Base-by-base conservation (phyloP, 352 stramenopile species). In the Phytophthora fragariaefolia region DNA sequence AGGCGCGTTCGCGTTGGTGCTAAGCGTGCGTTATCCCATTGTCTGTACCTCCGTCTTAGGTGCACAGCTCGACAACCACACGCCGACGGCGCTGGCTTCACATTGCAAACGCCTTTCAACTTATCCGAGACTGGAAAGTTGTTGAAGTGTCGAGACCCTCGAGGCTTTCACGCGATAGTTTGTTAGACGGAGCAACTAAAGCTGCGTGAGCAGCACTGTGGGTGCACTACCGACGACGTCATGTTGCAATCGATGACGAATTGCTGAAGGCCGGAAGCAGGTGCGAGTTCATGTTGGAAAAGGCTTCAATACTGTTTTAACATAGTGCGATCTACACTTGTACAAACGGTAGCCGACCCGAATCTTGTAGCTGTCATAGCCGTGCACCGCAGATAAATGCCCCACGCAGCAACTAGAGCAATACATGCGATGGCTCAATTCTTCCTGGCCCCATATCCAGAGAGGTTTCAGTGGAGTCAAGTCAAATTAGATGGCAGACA, bases 381-480 rank as follows among this genome's bases (percentile, higher is more conserved):
- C n/a, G n/a, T n/a, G n/a, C n/a, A n/a, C n/a, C n/a, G n/a, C 36
- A 45, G 10, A 45, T 12, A 5, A 45, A 22, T 9, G 36, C 36
- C 12, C 36, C 12, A 12, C 36, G 17, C 17, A 45, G 6, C 32
- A 40, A 40, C 12, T 5, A n/a, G 2, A 17, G 32, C n/a, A n/a
- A n/a, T n/a, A n/a, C n/a, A n/a, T 36, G 40, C 40, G 40, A 48
- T 48, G 40, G n/a, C 17, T 45, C 23, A 22, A 15, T 4, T 20
- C 27, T 2, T 38, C 15, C n/a, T 60, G 15, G 36, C 53, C 24
- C 42, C 18, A 42, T 8, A 49, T 36, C 48, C 13, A 38, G 22
- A 55, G 24, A 34, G 34, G 45, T 65, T 58, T 65, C 32, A 63
- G 13, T 36, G 30, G n/a, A 17, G 56, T 63, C 56, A 62, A 62